These are phyloP conservation scores for Monosporascus sp. DNA, from an alignment of 2,329 filamentous ascomycete species.

Conservation along the genomic window DNA sequence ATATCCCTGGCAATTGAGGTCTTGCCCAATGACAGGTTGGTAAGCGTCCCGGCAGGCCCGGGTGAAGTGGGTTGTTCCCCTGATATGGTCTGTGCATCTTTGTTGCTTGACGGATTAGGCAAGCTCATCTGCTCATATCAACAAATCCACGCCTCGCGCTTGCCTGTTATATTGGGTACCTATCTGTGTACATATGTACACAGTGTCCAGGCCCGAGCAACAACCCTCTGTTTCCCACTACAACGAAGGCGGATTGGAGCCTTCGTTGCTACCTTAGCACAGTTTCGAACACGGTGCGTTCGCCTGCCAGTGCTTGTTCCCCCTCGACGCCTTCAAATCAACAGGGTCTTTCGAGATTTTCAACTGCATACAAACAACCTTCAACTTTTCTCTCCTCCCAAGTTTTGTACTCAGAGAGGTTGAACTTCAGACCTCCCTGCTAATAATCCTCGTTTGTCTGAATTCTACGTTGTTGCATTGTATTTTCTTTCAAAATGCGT, in stretches of 20 bases:
- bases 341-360: not conserved
- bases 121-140: conserved; percentile 1
- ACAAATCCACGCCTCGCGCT: not conserved
- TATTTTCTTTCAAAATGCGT: conserved; percentile 69
- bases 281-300: not conserved
- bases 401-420: not conserved
- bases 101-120: not conserved
- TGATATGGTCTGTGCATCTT: not conserved
- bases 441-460: conserved; percentile 23
- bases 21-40: too few species aligned
- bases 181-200: not conserved
- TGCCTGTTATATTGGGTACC: not conserved
- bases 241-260: too few species aligned
- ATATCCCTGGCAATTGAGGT: too few species aligned
- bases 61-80: not conserved
- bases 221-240: too few species aligned
- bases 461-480: conserved; percentile 25
- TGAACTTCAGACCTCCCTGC: conserved; percentile 11
- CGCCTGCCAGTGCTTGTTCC: not conserved
- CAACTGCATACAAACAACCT: not conserved
- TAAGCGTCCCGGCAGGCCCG: not conserved
- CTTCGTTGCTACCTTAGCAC: too few species aligned
- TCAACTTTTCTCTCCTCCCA: not conserved
- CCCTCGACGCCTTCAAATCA: conserved; percentile 1
- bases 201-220: too few species aligned